Evolutionary conservation across 176 grass and related monocot genomes (phyloP), one percentile per base, ranked within the genome.

Genomic region (Musa itinerans): DNA sequence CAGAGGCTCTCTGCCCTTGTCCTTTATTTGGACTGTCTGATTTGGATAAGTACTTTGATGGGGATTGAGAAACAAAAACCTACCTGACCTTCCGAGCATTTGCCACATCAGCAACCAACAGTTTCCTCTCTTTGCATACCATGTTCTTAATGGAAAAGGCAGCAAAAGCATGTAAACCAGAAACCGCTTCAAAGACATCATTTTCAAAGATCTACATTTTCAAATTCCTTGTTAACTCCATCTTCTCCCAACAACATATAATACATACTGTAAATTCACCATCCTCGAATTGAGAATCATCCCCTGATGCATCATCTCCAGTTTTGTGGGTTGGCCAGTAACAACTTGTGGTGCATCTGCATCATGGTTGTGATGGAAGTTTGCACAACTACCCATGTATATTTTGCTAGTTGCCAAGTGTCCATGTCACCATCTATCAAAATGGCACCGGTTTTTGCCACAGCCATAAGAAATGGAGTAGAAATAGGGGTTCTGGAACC

Each of bases 231-330:
- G 62, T 87, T 76, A 81, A 74, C 87, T 12, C 74, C 71, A 53
- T 87, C 84, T 80, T 75, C 81, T 27, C 52, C 95, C 95, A 94
- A 78, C 75, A 80, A 50, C 63, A 49, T 19, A 76, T 71, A 76
- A 72, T 63, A 80, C 81, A 89, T 77, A 92, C 95, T 83, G 88
- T 94, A 59, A 99, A 73, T 72, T 94, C 95, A 20, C 95, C 95
- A 77, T 99, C 95, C 69, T 94, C 95, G 65, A 94, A 99, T 78
- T 98, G 95, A 85, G 88, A 93, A 79, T 99, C 91, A 67, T 94
- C 91, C 54, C 94, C 88, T 77, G 52, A 81, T 89, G 78, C 25
- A 74, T 52, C 69, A 84, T 82, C 77, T 71, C 81, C 9, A 79
- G 62, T 64, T 29, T 67, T 77, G 73, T 24, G 14, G 70, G 57